Evolutionary conservation across 2,329 filamentous ascomycete species (phyloP).

Genomic region (Microdochium trichocladiopsis): DNA sequence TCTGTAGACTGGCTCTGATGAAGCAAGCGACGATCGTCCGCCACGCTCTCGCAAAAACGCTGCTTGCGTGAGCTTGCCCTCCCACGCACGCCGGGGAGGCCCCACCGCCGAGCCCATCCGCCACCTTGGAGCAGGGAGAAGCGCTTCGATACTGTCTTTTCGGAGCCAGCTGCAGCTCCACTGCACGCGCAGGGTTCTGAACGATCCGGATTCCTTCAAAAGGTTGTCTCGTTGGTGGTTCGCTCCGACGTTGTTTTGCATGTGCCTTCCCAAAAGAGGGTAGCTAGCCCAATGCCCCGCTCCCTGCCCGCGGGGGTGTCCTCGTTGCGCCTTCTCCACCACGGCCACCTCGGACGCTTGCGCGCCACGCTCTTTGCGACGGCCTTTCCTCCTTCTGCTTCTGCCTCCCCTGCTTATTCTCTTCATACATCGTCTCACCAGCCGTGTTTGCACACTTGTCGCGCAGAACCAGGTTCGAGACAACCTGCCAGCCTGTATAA

Average conservation of each 20-base stretch:
- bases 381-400: background rate
- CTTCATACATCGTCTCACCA: background rate
- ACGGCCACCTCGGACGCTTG: background rate
- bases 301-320: background rate
- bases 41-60: too few relatives aligned
- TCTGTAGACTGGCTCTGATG: too few relatives aligned
- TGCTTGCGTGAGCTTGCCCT: too few relatives aligned
- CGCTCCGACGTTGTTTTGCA: background rate
- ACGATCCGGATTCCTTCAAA: background rate
- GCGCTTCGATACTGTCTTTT: too few relatives aligned
- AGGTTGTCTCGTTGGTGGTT: background rate
- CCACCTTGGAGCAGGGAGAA: too few relatives aligned
- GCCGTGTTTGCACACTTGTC: background rate
- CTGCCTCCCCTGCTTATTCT: background rate
- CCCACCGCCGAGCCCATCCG: too few relatives aligned
- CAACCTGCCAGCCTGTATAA: background rate
- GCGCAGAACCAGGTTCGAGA: background rate
- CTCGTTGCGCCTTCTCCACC: background rate
- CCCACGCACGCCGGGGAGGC: too few relatives aligned
- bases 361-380: background rate
- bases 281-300: background rate
- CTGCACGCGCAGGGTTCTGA: background rate
- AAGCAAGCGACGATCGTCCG: too few relatives aligned
- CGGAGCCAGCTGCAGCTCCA: too few relatives aligned
- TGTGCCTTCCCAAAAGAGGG: background rate